These are phyloP conservation scores for Globisporangium ultimum DNA, from an alignment of 352 stramenopile genomes.

Conservation along the genomic window DNA sequence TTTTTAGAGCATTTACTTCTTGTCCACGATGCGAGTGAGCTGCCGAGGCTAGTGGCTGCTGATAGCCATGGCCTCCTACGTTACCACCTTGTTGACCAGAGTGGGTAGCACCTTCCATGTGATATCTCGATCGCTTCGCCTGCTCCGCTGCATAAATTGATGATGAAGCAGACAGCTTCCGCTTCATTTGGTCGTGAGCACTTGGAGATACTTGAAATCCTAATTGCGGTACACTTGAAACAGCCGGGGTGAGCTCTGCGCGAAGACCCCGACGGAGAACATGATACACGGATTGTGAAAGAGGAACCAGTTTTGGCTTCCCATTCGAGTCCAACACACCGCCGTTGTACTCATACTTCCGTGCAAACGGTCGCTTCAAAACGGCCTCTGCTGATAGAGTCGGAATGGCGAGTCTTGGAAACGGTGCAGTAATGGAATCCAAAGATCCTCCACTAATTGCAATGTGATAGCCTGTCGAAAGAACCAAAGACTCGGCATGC, in stretches of 20 bases:
- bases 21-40: conserved; percentile 14
- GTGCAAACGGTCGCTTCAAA: conserved; percentile 34
- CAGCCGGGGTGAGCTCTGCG: conserved; percentile 3
- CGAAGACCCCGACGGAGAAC: conserved; percentile 18
- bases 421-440: conserved; percentile 23
- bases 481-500: conserved; percentile 29
- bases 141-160: conserved; percentile 8
- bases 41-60: background rate
- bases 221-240: background rate
- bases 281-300: conserved; percentile 48
- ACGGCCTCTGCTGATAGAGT: conserved; percentile 40
- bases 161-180: conserved; percentile 8
- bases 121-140: conserved; percentile 15
- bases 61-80: conserved; percentile 1
- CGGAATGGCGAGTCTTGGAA: conserved; percentile 32
- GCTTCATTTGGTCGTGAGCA: conserved; percentile 18
- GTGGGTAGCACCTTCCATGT: background rate
- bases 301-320: conserved; percentile 24
- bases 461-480: conserved; percentile 29
- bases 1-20: conserved; percentile 26
- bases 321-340: conserved; percentile 31
- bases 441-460: conserved; percentile 20
- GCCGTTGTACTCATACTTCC: conserved; percentile 50
- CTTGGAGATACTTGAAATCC: conserved; percentile 9
- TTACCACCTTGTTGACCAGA: conserved; percentile 5